Conservation (phyloP, 1,139 yeast genomes). For the Saccharomycopsis crataegensis region DNA sequence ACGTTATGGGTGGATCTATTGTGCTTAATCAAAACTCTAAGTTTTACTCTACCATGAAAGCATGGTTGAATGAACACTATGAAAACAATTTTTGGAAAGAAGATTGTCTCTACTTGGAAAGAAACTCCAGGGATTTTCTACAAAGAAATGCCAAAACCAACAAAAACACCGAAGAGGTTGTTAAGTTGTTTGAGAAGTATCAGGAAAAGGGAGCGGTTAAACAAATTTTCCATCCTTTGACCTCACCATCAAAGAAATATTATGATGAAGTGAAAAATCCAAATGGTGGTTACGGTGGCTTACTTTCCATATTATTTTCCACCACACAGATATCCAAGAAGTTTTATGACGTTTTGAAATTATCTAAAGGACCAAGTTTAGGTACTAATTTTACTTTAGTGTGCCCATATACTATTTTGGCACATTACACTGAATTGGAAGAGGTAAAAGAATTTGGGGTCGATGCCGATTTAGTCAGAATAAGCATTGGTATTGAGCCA, state of each 20-base stretch:
- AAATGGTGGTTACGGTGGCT: constrained; percentile 90
- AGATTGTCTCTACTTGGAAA: constrained; percentile 85
- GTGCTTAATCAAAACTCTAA: constrained; percentile 65
- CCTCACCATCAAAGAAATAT: constrained; percentile 42
- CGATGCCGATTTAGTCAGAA: constrained; percentile 68
- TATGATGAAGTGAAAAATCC: constrained; percentile 65
- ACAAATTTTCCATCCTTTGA: constrained; percentile 64
- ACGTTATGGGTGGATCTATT: constrained; percentile 91
- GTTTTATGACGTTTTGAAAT: constrained; percentile 66
- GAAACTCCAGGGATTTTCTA: constrained; percentile 86
- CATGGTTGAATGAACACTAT: constrained; percentile 41
- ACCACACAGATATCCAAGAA: constrained; percentile 57
- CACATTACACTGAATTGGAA: constrained; percentile 80
- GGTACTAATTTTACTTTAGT: constrained; percentile 92
- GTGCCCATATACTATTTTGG: constrained; percentile 86
- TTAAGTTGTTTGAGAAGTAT: constrained; percentile 29
- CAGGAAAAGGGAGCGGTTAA: constrained; percentile 41
- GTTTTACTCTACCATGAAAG: constrained; percentile 45
- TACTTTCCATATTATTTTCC: constrained; percentile 69
- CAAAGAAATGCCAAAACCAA: constrained; percentile 63
- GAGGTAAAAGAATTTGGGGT: constrained; percentile 83
- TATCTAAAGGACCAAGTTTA: constrained; percentile 90
- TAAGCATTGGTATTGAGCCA: constrained; percentile 79
- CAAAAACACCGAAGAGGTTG: constrained; percentile 50
- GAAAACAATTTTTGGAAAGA: constrained; percentile 88